phyloP scores from a whole-genome alignment of 1,284 basidiomycete species.

The Leccinum subrobustum region DNA sequence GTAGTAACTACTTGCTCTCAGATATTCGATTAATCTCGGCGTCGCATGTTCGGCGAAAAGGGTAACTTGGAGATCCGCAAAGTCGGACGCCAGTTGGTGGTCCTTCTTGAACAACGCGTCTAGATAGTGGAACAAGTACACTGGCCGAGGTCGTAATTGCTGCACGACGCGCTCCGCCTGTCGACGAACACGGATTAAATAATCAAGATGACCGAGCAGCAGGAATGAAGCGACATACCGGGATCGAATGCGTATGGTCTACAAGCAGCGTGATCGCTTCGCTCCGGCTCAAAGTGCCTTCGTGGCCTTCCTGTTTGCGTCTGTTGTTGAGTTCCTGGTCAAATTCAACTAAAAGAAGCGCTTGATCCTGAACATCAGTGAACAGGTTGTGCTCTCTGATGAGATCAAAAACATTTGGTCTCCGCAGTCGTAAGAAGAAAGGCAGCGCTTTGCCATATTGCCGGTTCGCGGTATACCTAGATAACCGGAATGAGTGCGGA shows the following conservation, averaged over 20 bases:
- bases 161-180: constrained; percentile 86
- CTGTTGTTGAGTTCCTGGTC: constrained; percentile 84
- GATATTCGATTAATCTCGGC: constrained; percentile 80
- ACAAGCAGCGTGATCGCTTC: constrained; percentile 88
- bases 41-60: constrained; percentile 91
- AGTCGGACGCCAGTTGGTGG: constrained; percentile 75
- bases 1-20: constrained; percentile 91
- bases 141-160: constrained; percentile 77
- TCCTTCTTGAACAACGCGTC: constrained; percentile 91
- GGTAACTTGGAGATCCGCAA: constrained; percentile 86
- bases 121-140: constrained; percentile 91
- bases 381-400: constrained; percentile 95
- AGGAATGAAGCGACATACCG: constrained; percentile 51
- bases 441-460: constrained; percentile 94
- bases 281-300: constrained; percentile 43
- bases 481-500: background rate
- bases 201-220: background rate
- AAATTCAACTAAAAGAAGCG: constrained; percentile 89
- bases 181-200: constrained; percentile 1
- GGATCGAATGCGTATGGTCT: constrained; percentile 94
- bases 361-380: constrained; percentile 93
- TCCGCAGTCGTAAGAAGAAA: constrained; percentile 83
- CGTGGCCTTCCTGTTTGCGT: constrained; percentile 43
- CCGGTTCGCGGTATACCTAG: constrained; percentile 71
- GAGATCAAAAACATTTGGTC: constrained; percentile 91